Evolutionary conservation across 805 yeast species (phyloP), one percentile per base, ranked within the genome.

Genomic region (Pichia rugopelliculosa): DNA sequence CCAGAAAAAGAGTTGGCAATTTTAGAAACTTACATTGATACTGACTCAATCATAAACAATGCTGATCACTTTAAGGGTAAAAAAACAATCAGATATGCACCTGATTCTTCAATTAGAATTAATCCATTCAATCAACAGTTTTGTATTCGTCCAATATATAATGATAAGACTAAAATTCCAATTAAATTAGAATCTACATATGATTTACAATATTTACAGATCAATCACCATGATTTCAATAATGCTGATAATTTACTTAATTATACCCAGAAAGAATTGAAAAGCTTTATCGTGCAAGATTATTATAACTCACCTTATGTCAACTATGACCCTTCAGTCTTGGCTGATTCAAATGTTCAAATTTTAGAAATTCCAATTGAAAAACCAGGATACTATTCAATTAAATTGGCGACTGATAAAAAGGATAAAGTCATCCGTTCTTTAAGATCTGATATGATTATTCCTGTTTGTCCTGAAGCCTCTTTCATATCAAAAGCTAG

Each of bases 91-190:
- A 85, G 90, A 59, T 85, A 86, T 52, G 69, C 93, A 33, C 98
- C 99, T 0, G 97, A 91, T 65, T 84, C 95, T 39, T 83, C 95
- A 0, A 96, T 95, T 5, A 71, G 74, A 57, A 67, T 93, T 56
- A 88, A 90, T 53, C 96, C 96, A 3, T 76, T 79, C 56, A 77
- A 73, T 43, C 79, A 76, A 25, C 71, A 77, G 5, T 76, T 75
- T 51, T 93, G 99, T 67, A 54, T 84, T 39, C 75, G 76, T 17
- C 54, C 60, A 13, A 46, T 48, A 9, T 59, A 51, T 58, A 61
- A 43, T 59, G 57, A 61, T 33, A 57, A 62, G 13, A 52, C 75
- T 25, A 64, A 69, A 30, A 69, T 89, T 50, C 96, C 98, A 7
- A 71, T 93, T 13, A 79, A 82, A 54, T 76, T 88, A 56, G 90